Conservation (phyloP, 805 yeast genomes). For the Zygosaccharomyces kombuchaensis region DNA sequence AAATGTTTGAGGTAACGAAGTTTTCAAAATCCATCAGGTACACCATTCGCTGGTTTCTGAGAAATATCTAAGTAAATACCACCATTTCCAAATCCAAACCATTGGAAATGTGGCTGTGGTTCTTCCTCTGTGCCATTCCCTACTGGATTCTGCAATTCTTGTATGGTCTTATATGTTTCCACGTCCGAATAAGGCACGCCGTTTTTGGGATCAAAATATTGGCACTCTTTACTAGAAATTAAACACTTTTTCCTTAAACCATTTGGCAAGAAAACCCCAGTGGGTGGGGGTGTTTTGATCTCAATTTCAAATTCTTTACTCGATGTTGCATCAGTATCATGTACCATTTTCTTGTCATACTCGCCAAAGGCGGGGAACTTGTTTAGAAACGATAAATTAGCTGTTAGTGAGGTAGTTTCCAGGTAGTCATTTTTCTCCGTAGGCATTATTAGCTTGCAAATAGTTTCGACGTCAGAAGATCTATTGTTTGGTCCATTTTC, state of each 20-base stretch:
- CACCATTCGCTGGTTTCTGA: constrained; percentile 70
- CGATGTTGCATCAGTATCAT: constrained; percentile 43
- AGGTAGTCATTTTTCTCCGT: constrained; percentile 9
- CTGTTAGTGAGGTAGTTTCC: constrained; percentile 37
- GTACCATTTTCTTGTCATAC: constrained; percentile 39
- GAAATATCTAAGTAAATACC: constrained; percentile 43
- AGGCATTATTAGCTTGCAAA: constrained; percentile 39
- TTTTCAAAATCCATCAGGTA: constrained; percentile 73
- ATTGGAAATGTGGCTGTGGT: constrained; percentile 34
- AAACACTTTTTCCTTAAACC: constrained; percentile 66
- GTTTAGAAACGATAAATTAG: constrained; percentile 33
- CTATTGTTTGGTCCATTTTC: constrained; percentile 48
- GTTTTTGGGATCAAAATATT: constrained; percentile 80
- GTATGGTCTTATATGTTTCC: constrained; percentile 68
- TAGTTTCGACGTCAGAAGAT: constrained; percentile 51
- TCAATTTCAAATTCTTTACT: constrained; percentile 46
- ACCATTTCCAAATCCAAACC: constrained; percentile 50
- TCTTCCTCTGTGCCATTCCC: constrained; percentile 41
- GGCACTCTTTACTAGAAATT: constrained; percentile 63
- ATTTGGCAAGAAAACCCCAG: constrained; percentile 66
- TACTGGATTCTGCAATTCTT: constrained; percentile 52
- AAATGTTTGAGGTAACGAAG: neutral
- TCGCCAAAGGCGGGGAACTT: constrained; percentile 59
- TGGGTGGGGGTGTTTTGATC: constrained; percentile 66
- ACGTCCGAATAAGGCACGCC: constrained; percentile 85